Evolutionary conservation across 148 eudicot genomes (phyloP).

Genomic region (Cornus controversa): DNA sequence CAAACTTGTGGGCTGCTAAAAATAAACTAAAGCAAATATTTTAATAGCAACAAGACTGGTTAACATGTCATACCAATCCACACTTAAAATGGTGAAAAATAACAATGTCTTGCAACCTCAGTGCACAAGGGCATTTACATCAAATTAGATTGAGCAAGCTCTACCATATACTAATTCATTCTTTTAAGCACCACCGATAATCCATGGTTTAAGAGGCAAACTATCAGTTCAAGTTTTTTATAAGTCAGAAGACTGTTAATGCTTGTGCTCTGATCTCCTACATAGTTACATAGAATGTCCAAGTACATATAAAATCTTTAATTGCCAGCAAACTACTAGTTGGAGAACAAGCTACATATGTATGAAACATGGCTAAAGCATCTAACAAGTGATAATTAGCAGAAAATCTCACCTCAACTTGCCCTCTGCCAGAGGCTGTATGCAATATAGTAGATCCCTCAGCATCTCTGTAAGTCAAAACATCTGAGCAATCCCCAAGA

Average conservation of each 20-base stretch:
- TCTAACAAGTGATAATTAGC: background rate
- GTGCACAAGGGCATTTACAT: background rate
- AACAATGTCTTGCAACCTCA: background rate
- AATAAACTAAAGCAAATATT: no score
- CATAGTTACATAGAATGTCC: background rate
- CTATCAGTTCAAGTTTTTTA: background rate
- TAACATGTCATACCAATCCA: background rate
- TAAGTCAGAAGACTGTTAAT: background rate
- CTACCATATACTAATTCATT: background rate
- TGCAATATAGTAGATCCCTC: constrained; percentile 74
- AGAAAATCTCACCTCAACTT: constrained; percentile 57
- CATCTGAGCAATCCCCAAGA: constrained; percentile 50
- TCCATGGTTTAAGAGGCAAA: background rate
- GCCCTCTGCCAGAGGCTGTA: constrained; percentile 76
- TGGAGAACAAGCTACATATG: background rate
- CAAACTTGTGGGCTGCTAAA: no score
- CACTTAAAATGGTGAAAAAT: background rate
- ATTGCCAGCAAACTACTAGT: no score
- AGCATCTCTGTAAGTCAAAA: constrained; percentile 61
- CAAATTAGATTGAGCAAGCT: background rate
- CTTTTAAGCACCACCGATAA: background rate
- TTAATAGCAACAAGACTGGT: background rate
- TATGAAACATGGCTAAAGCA: no score
- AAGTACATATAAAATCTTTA: no score
- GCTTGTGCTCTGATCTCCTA: background rate